These are phyloP conservation scores for Kwoniella europaea DNA, from an alignment of 768 basidiomycete genomes.

Conservation along the genomic window DNA sequence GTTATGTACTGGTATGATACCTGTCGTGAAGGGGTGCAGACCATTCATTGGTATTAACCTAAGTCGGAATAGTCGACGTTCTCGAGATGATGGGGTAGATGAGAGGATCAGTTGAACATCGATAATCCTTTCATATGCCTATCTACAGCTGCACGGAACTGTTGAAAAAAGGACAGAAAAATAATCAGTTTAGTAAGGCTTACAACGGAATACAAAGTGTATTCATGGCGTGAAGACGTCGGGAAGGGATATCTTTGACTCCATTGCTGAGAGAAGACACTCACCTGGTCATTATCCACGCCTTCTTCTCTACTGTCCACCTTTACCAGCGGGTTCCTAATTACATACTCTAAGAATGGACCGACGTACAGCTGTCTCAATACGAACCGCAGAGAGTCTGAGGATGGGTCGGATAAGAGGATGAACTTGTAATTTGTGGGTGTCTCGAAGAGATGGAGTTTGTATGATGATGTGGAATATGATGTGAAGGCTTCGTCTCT, in stretches of 20 bases:
- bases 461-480: conserved; percentile 90
- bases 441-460: conserved; percentile 90
- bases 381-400: conserved; percentile 80
- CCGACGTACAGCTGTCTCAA: conserved; percentile 90
- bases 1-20: background rate
- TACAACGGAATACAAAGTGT: too few relatives aligned
- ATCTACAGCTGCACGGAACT: conserved; percentile 57
- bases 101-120: conserved; percentile 46
- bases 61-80: background rate
- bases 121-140: conserved; percentile 56
- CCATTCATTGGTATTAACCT: too few relatives aligned
- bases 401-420: conserved; percentile 83
- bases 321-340: conserved; percentile 82
- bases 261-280: conserved; percentile 14
- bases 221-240: too few relatives aligned
- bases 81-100: background rate
- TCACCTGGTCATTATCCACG: conserved; percentile 82
- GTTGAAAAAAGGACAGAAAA: background rate
- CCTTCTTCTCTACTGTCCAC: conserved; percentile 84
- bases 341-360: conserved; percentile 91
- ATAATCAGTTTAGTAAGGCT: background rate
- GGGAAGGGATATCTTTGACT: too few relatives aligned
- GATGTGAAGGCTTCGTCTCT: conserved; percentile 91
- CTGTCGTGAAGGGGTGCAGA: too few relatives aligned
- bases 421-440: conserved; percentile 91